Evolutionary conservation across 208 protist species (phyloP).

Genomic region (Crithidia mellificae): DNA sequence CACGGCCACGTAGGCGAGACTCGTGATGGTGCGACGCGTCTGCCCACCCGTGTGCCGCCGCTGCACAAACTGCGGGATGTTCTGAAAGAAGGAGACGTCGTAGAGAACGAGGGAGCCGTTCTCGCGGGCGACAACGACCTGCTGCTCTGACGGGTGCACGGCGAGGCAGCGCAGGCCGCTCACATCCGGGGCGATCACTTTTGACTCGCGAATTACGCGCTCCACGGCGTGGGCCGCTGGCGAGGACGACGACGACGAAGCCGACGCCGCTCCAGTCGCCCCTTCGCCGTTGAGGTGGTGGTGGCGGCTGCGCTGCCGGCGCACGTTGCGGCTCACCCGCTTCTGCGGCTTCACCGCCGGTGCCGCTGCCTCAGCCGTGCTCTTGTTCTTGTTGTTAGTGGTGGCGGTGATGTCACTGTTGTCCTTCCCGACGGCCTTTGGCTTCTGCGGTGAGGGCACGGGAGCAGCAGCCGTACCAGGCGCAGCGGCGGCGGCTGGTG

Average conservation of each 20-base stretch:
- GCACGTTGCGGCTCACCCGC: constrained; percentile 13
- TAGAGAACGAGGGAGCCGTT: constrained; percentile 81
- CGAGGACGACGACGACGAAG: not conserved
- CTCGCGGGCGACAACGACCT: constrained; percentile 78
- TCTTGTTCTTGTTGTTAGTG: too few relatives aligned
- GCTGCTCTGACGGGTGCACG: constrained; percentile 41
- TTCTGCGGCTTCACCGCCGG: not conserved
- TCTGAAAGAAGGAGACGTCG: constrained; percentile 66
- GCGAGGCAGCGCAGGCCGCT: constrained; percentile 78
- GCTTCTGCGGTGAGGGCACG: not conserved
- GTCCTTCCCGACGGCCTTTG: not conserved
- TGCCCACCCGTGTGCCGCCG: constrained; percentile 79
- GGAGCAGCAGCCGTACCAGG: too few relatives aligned
- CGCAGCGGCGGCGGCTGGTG: too few relatives aligned
- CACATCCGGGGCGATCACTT: constrained; percentile 85
- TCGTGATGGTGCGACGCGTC: constrained; percentile 67
- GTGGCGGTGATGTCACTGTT: too few relatives aligned
- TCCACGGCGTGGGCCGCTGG: constrained; percentile 24
- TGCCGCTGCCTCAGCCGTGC: not conserved
- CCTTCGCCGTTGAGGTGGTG: too few relatives aligned
- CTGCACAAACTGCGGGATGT: constrained; percentile 78
- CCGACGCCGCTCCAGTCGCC: not conserved
- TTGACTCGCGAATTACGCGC: constrained; percentile 48
- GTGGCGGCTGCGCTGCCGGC: constrained; percentile 12
- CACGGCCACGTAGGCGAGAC: constrained; percentile 51